phyloP scores from a whole-genome alignment of 2,329 filamentous ascomycete genomes.

The Aspergillus clavatus region DNA sequence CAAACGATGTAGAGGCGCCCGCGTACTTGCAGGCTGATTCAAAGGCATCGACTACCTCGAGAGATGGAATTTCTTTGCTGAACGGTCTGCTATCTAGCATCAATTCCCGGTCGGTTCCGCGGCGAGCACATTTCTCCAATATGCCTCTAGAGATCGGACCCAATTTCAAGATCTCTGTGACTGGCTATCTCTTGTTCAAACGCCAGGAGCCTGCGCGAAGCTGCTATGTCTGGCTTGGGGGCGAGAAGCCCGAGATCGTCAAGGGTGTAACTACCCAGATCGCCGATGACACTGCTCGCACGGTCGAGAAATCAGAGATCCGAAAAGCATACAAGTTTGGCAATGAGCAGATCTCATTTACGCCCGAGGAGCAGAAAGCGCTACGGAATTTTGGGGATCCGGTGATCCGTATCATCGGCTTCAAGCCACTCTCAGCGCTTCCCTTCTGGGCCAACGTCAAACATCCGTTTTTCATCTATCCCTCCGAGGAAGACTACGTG shows the following conservation, averaged over 20 bases:
- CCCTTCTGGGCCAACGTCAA: constrained; percentile 80
- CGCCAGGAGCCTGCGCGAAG: constrained; percentile 74
- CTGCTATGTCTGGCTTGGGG: constrained; percentile 82
- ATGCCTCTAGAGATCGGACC: constrained; percentile 85
- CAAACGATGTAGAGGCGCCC: constrained; percentile 64
- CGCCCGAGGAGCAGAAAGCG: constrained; percentile 71
- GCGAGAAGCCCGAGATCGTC: constrained; percentile 79
- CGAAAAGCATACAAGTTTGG: constrained; percentile 96
- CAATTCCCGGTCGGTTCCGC: constrained; percentile 82
- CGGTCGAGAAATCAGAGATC: constrained; percentile 74
- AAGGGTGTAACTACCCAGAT: constrained; percentile 67
- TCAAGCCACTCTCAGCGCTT: constrained; percentile 73
- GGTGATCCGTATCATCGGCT: constrained; percentile 83
- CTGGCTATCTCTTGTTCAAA: constrained; percentile 86
- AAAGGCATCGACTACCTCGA: constrained; percentile 58
- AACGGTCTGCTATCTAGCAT: constrained; percentile 80
- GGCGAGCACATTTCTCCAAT: constrained; percentile 78
- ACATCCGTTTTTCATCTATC: constrained; percentile 89
- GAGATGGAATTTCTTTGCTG: constrained; percentile 72
- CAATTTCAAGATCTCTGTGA: constrained; percentile 79
- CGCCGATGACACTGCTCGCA: constrained; percentile 70
- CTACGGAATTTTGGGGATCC: constrained; percentile 78
- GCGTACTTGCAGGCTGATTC: constrained; percentile 48
- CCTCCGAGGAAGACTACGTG: constrained; percentile 81
- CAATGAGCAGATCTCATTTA: constrained; percentile 81